phyloP scores from a whole-genome alignment of 2,329 filamentous ascomycete genomes.

The Aureobasidium namibiae region DNA sequence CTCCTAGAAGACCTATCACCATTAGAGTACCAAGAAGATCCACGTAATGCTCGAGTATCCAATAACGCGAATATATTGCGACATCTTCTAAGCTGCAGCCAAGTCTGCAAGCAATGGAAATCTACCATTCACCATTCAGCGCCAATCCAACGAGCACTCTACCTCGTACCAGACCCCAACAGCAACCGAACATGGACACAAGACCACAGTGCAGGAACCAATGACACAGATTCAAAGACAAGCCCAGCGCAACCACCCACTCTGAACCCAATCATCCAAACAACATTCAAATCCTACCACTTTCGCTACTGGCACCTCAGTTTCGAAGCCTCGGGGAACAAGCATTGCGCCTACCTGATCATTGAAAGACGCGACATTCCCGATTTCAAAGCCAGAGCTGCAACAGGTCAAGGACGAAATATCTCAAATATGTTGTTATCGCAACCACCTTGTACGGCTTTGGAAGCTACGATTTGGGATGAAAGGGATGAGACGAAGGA shows the following conservation, averaged over 20 bases:
- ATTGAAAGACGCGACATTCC: background rate
- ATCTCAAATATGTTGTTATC: background rate
- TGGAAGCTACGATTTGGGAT: background rate
- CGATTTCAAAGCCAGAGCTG: background rate
- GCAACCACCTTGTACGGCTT: background rate
- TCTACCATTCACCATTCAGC: background rate
- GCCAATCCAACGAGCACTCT: background rate
- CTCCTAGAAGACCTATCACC: background rate
- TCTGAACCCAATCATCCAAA: background rate
- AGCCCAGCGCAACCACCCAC: background rate
- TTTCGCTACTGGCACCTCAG: background rate
- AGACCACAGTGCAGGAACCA: background rate
- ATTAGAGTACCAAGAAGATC: background rate
- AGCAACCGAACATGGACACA: background rate
- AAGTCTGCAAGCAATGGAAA: background rate
- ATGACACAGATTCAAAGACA: background rate
- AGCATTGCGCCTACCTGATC: background rate
- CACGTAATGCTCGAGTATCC: background rate
- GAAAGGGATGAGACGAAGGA: background rate
- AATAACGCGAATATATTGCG: background rate
- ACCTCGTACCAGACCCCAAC: background rate
- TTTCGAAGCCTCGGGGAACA: background rate
- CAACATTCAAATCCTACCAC: background rate
- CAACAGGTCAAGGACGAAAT: background rate
- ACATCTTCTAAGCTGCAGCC: background rate